Conservation (phyloP, 805 yeast species). For the Saturnispora besseyi region DNA sequence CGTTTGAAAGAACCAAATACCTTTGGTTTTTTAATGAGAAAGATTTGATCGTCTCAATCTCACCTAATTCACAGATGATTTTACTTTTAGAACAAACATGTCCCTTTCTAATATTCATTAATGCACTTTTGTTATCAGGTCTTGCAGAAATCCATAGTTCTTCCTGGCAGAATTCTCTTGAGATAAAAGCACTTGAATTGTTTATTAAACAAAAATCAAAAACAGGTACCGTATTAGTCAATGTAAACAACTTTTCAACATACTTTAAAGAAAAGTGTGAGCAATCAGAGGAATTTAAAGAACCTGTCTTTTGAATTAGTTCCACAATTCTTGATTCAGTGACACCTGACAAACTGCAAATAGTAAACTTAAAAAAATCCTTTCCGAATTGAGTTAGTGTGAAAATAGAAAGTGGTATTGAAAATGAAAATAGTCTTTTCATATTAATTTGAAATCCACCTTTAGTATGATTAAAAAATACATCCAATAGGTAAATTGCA, state of each 20-base stretch:
- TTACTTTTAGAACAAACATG: slow-evolving; percentile 17
- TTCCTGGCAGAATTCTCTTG: slow-evolving; percentile 16
- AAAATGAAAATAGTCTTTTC: slow-evolving; percentile 18
- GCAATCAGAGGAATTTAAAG: background rate
- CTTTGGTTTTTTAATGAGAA: background rate
- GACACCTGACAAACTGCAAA: slow-evolving; percentile 21
- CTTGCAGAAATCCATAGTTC: slow-evolving; percentile 28
- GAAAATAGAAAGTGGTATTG: slow-evolving; percentile 17
- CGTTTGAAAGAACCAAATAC: background rate
- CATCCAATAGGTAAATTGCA: slow-evolving; percentile 22
- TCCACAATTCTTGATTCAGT: slow-evolving; percentile 18
- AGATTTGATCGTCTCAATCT: background rate
- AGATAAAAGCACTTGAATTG: slow-evolving; percentile 13
- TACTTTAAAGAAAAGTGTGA: slow-evolving; percentile 14
- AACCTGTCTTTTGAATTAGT: slow-evolving; percentile 12
- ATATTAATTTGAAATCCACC: slow-evolving; percentile 15
- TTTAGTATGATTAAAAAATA: slow-evolving; percentile 15
- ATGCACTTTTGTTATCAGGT: slow-evolving; percentile 17
- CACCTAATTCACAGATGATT: background rate
- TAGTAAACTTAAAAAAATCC: slow-evolving; percentile 14
- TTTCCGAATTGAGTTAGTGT: slow-evolving; percentile 17
- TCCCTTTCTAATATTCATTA: slow-evolving; percentile 22
- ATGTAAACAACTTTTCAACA: slow-evolving; percentile 16
- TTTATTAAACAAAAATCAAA: slow-evolving; percentile 19
- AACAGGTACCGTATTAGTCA: slow-evolving; percentile 21